phyloP scores from a whole-genome alignment of 495 filamentous ascomycete genomes.

The Ramalina peruviana region DNA sequence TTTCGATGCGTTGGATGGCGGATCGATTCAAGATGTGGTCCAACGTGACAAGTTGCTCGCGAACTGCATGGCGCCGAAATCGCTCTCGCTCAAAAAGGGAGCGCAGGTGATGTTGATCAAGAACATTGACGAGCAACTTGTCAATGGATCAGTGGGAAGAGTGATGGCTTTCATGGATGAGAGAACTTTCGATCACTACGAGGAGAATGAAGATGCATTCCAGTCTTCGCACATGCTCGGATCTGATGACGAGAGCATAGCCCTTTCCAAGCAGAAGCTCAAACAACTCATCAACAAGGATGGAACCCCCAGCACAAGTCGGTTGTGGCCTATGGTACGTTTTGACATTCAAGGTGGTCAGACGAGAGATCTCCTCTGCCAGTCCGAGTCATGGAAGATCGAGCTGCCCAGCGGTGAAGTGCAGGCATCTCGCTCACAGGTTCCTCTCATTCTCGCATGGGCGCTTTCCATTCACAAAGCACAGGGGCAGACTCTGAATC shows the following conservation, averaged over 20 bases:
- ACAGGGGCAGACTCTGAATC: constrained; percentile 87
- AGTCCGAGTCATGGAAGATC: constrained; percentile 86
- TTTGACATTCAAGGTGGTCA: constrained; percentile 71
- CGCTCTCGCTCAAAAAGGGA: constrained; percentile 71
- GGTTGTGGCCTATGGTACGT: constrained; percentile 66
- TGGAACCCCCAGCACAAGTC: constrained; percentile 22
- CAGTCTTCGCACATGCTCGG: constrained; percentile 27
- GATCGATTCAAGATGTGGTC: constrained; percentile 48
- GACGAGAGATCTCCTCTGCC: constrained; percentile 61
- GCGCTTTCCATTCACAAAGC: constrained; percentile 96
- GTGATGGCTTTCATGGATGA: constrained; percentile 82
- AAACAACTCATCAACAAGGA: constrained; percentile 30
- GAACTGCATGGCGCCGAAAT: constrained; percentile 83
- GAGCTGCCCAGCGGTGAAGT: constrained; percentile 92
- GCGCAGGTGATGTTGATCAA: constrained; percentile 99
- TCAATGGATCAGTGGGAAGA: constrained; percentile 85
- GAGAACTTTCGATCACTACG: constrained; percentile 52
- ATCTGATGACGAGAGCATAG: constrained; percentile 28
- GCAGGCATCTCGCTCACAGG: constrained; percentile 56
- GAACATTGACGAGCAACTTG: constrained; percentile 85
- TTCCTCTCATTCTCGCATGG: constrained; percentile 83
- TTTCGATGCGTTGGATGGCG: constrained; percentile 64
- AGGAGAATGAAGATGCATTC: constrained; percentile 41
- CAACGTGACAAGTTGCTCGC: constrained; percentile 63
- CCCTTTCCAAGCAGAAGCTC: constrained; percentile 34